phyloP scores from a whole-genome alignment of 768 basidiomycete genomes.

The Nevesoporus exiguus region DNA sequence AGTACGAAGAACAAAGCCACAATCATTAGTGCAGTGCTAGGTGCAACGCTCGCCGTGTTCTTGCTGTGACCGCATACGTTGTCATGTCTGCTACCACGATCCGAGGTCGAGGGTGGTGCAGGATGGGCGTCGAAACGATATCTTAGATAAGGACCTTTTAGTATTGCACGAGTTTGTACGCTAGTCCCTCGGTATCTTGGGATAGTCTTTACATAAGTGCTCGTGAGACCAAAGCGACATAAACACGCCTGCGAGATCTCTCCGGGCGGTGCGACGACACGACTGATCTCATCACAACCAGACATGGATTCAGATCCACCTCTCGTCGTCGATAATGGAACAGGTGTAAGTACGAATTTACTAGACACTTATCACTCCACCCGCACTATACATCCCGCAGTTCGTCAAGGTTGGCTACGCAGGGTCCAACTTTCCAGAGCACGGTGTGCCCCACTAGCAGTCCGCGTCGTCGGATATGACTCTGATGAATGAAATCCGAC shows the following conservation, averaged over 20 bases:
- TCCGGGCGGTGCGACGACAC: not conserved
- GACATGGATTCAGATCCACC: conserved; percentile 40
- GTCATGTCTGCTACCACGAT: conserved; percentile 6
- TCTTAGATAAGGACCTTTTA: not conserved
- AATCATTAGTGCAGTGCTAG: conserved; percentile 17
- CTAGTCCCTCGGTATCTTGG: too few species aligned
- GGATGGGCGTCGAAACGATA: not conserved
- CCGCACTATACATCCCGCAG: conserved; percentile 36
- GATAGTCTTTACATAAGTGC: not conserved
- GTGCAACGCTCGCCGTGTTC: conserved; percentile 12
- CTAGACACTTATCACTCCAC: conserved; percentile 2
- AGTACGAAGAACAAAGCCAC: conserved; percentile 4
- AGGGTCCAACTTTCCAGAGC: conserved; percentile 92
- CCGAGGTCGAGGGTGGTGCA: not conserved
- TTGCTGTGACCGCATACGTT: not conserved
- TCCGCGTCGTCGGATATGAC: not conserved
- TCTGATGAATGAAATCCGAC: not conserved
- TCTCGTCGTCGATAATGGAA: conserved; percentile 85
- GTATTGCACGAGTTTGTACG: not conserved
- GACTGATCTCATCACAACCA: not conserved
- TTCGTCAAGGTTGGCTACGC: conserved; percentile 91
- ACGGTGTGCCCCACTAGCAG: conserved; percentile 50
- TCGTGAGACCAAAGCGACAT: conserved; percentile 16
- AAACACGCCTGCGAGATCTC: conserved; percentile 13
- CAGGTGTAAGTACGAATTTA: conserved; percentile 56